Percentiles rank a stretch among this genome's conserved stretches.
Conservation (phyloP, 2,329 filamentous ascomycete species). For the Lojkania enalia region DNA sequence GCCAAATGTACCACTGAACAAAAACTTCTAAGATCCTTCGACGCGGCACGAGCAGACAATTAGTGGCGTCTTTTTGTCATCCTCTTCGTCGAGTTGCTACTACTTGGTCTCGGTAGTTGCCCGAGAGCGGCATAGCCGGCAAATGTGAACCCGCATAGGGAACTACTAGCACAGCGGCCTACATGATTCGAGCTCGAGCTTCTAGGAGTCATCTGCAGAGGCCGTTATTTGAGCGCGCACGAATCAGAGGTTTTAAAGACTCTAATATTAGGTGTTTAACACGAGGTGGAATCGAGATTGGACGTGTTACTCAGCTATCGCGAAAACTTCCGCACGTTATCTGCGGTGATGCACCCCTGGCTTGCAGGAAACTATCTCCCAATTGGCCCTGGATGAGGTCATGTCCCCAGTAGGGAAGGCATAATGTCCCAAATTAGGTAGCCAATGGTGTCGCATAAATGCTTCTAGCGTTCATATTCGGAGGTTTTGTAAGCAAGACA, state of each 20-base stretch:
- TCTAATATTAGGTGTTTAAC: slow-evolving; percentile 41
- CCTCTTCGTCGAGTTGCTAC: slow-evolving; percentile 11
- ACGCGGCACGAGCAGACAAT: slow-evolving; percentile 16
- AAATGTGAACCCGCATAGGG: slow-evolving; percentile 9
- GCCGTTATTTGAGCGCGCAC: slow-evolving; percentile 18
- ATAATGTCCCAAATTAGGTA: slow-evolving; percentile 23
- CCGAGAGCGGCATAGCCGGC: slow-evolving; percentile 12
- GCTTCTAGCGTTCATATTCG: slow-evolving; percentile 16
- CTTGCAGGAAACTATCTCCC: slow-evolving; percentile 15
- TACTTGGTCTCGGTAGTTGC: slow-evolving; percentile 8
- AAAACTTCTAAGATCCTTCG: slow-evolving; percentile 16
- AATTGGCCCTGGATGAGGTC: slow-evolving; percentile 28
- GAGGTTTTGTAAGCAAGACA: slow-evolving; percentile 36
- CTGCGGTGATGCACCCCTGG: slow-evolving; percentile 9
- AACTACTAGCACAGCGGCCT: slow-evolving; percentile 17
- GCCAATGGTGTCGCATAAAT: slow-evolving; percentile 14
- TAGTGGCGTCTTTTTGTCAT: slow-evolving; percentile 16
- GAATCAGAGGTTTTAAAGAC: slow-evolving; percentile 22
- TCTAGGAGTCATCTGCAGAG: slow-evolving; percentile 15
- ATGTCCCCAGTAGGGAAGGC: slow-evolving; percentile 17
- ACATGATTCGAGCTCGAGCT: slow-evolving; percentile 15
- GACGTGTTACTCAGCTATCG: slow-evolving; percentile 38
- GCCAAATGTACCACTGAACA: slow-evolving; percentile 22
- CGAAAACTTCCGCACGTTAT: slow-evolving; percentile 21
- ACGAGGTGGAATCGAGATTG: slow-evolving; percentile 25